A percentile compares a stretch with the other conserved stretches of the same genome.
phyloP scores from a whole-genome alignment of 2,329 filamentous ascomycete genomes.

The Aplosporella prunicola region DNA sequence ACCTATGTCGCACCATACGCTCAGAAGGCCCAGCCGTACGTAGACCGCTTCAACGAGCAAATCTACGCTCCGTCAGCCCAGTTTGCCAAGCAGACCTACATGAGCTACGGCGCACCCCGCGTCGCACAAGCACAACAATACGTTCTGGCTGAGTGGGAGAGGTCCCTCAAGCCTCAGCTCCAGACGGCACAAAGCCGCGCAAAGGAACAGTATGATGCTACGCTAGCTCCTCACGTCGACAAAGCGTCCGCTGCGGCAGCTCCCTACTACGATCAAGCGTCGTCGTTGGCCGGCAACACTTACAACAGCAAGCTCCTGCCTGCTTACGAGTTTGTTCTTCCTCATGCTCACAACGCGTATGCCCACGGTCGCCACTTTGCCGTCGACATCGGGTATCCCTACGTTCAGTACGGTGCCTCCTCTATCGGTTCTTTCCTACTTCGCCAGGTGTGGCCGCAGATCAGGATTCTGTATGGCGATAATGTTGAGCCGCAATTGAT shows the following conservation, averaged over 20 bases:
- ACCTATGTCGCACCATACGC: conserved; percentile 77
- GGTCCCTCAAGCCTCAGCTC: conserved; percentile 65
- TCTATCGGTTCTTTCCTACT: conserved; percentile 62
- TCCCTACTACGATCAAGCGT: conserved; percentile 65
- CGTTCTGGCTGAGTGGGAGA: conserved; percentile 65
- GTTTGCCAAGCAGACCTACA: conserved; percentile 52
- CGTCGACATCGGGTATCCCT: conserved; percentile 61
- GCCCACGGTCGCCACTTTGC: conserved; percentile 56
- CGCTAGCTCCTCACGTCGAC: conserved; percentile 64
- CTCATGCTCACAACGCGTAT: conserved; percentile 64
- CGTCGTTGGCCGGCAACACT: conserved; percentile 53
- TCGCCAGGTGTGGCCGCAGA: conserved; percentile 67
- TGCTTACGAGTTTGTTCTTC: conserved; percentile 61
- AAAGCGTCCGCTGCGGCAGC: conserved; percentile 47
- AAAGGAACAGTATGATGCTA: conserved; percentile 57
- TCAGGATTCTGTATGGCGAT: conserved; percentile 72
- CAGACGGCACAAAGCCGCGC: conserved; percentile 52
- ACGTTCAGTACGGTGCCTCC: conserved; percentile 60
- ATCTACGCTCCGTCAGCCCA: conserved; percentile 60
- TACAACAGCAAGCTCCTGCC: conserved; percentile 68
- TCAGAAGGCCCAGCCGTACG: conserved; percentile 65
- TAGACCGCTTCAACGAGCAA: conserved; percentile 44
- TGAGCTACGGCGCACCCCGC: conserved; percentile 65
- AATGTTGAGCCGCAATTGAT: conserved; percentile 93
- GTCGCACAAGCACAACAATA: conserved; percentile 59